Conservation (phyloP, 1,139 yeast genomes). For the Taphrina pruni region DNA sequence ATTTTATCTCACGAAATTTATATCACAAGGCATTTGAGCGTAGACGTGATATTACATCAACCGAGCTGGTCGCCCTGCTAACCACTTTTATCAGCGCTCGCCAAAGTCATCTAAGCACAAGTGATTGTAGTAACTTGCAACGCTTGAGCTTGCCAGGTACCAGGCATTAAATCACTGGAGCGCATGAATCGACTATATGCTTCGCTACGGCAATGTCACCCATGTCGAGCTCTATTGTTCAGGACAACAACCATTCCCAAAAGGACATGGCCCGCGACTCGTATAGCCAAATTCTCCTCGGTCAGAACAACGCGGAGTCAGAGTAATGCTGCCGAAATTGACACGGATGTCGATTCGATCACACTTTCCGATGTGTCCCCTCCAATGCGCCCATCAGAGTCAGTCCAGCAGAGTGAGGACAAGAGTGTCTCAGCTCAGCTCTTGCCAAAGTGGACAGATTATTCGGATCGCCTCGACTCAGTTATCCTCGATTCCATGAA, state of each 20-base stretch:
- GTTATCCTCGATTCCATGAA: constrained; percentile 6
- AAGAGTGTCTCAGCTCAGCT: not conserved
- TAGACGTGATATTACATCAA: too few relatives aligned
- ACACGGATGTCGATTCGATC: not conserved
- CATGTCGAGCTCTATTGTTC: not conserved
- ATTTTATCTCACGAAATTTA: not conserved
- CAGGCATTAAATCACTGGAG: too few relatives aligned
- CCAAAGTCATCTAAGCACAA: too few relatives aligned
- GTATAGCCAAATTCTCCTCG: not conserved
- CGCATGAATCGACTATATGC: not conserved
- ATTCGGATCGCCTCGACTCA: constrained; percentile 24
- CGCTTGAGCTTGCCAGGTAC: too few relatives aligned
- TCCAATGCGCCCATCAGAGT: not conserved
- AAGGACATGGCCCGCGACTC: not conserved
- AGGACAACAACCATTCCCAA: not conserved
- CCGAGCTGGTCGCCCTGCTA: too few relatives aligned
- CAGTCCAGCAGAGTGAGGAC: not conserved
- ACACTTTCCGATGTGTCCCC: not conserved
- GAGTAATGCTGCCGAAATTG: constrained; percentile 1
- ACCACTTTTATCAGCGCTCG: too few relatives aligned
- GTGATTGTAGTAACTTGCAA: too few relatives aligned
- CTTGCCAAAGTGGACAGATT: constrained; percentile 19
- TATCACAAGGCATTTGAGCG: too few relatives aligned
- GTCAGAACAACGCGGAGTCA: not conserved
- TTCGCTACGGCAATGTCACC: not conserved